Evolutionary conservation across 495 filamentous ascomycete genomes (phyloP).

Genomic region (Aspergillus saccharolyticus): DNA sequence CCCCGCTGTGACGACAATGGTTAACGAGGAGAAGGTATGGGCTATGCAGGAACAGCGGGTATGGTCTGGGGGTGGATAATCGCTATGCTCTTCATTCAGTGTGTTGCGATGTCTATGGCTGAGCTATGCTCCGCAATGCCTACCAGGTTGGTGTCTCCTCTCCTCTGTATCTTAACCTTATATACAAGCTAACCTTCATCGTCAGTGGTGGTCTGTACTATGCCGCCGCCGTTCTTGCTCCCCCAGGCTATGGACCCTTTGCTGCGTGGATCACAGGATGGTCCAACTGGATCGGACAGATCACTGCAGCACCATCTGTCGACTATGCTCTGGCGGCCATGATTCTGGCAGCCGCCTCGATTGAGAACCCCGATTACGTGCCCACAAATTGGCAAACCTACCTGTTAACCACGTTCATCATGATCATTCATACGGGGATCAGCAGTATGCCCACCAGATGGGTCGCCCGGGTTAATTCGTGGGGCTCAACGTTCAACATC

Average conservation of each 20-base stretch:
- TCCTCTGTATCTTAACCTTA: not conserved
- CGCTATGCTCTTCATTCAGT: conserved; percentile 70
- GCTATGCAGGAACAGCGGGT: conserved; percentile 74
- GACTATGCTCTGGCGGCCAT: conserved; percentile 60
- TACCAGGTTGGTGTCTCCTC: conserved; percentile 41
- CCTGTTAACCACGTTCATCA: conserved; percentile 63
- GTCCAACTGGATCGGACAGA: conserved; percentile 71
- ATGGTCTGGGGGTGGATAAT: conserved; percentile 83
- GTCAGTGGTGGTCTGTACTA: conserved; percentile 72
- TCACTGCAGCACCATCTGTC: conserved; percentile 65
- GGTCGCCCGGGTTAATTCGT: conserved; percentile 72
- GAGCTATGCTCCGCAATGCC: conserved; percentile 66
- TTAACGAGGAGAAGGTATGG: conserved; percentile 50
- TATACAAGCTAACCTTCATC: conserved; percentile 14
- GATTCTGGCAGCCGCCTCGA: conserved; percentile 68
- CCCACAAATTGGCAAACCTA: conserved; percentile 66
- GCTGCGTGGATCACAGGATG: conserved; percentile 72
- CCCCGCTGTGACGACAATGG: not conserved
- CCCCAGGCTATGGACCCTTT: conserved; percentile 67
- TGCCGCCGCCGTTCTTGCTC: conserved; percentile 72
- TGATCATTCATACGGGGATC: conserved; percentile 66
- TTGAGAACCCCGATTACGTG: conserved; percentile 59
- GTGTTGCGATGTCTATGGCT: conserved; percentile 63
- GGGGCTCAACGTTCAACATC: conserved; percentile 71
- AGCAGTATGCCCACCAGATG: conserved; percentile 71